These are phyloP conservation scores for Dipteronia sinensis DNA, from an alignment of 345 rosid genomes.

Conservation along the genomic window DNA sequence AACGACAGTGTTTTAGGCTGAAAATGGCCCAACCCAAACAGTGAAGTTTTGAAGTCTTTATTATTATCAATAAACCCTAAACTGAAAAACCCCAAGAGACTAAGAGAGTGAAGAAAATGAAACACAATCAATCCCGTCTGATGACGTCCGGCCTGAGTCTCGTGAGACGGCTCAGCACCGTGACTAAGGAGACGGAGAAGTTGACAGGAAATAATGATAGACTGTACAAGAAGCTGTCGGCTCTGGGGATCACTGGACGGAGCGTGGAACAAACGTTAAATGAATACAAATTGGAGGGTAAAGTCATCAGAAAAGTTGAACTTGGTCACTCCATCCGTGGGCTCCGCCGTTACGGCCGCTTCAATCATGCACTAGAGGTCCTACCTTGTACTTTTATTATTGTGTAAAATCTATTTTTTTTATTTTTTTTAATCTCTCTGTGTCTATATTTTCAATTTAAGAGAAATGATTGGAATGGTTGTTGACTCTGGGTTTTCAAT, in stretches of 20 bases:
- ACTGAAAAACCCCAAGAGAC: background rate
- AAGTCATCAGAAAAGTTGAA: constrained; percentile 30
- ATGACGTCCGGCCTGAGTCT: constrained; percentile 25
- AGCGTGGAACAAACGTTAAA: constrained; percentile 55
- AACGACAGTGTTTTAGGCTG: background rate
- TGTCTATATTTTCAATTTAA: background rate
- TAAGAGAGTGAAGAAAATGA: constrained; percentile 1
- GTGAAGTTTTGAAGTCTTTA: background rate
- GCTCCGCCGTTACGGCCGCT: constrained; percentile 61
- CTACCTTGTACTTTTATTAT: too few species aligned
- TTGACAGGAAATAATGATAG: background rate
- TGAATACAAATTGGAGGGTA: constrained; percentile 56
- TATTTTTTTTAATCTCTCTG: background rate
- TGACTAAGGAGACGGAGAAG: constrained; percentile 23
- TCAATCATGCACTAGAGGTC: constrained; percentile 71
- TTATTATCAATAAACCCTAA: constrained; percentile 13
- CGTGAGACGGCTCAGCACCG: constrained; percentile 33
- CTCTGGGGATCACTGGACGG: constrained; percentile 45
- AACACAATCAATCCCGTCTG: constrained; percentile 30
- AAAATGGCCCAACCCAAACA: background rate
- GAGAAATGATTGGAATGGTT: background rate
- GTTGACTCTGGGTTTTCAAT: background rate
- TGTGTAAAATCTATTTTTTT: background rate
- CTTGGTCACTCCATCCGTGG: constrained; percentile 47
- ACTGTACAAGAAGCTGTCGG: constrained; percentile 57